Evolutionary conservation across 139 green algal genomes (phyloP).

Genomic region (Chlorella ohadii): DNA sequence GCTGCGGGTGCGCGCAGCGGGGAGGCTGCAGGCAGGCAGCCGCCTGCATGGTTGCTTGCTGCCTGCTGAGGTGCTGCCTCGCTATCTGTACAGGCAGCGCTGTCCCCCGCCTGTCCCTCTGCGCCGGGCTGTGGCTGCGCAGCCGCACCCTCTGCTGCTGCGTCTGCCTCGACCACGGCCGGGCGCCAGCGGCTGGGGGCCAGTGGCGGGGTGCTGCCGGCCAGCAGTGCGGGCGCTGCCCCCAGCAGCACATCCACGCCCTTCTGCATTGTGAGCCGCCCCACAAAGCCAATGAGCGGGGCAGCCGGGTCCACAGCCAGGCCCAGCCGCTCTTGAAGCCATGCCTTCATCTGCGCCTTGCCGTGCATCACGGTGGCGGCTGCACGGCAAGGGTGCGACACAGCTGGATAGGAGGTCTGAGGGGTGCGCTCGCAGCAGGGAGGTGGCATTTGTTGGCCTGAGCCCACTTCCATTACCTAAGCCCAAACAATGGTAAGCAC

Average conservation of each 20-base stretch:
- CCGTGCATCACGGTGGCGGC: constrained; percentile 33
- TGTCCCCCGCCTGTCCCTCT: background rate
- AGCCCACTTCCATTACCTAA: no score
- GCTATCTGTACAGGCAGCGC: no score
- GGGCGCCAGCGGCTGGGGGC: background rate
- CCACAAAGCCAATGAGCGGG: constrained; percentile 81
- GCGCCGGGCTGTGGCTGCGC: background rate
- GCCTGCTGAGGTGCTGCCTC: background rate
- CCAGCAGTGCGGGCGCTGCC: constrained; percentile 67
- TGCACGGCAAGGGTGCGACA: background rate
- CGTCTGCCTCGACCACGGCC: background rate
- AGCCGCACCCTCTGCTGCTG: constrained; percentile 2
- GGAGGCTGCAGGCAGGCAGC: background rate
- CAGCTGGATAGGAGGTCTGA: no score
- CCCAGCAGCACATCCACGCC: constrained; percentile 84
- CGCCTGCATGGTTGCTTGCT: background rate
- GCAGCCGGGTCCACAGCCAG: constrained; percentile 52
- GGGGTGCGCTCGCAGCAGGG: background rate
- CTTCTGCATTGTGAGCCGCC: constrained; percentile 87
- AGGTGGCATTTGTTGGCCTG: no score
- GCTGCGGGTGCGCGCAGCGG: background rate
- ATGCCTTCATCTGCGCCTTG: constrained; percentile 75
- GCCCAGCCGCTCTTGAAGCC: constrained; percentile 70
- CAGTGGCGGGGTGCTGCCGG: background rate
- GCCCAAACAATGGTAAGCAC: no score